A percentile compares a stretch with the other conserved stretches of the same genome.
These are phyloP conservation scores for Puccinia triticina DNA, from an alignment of 1,284 basidiomycete species.

Conservation along the genomic window DNA sequence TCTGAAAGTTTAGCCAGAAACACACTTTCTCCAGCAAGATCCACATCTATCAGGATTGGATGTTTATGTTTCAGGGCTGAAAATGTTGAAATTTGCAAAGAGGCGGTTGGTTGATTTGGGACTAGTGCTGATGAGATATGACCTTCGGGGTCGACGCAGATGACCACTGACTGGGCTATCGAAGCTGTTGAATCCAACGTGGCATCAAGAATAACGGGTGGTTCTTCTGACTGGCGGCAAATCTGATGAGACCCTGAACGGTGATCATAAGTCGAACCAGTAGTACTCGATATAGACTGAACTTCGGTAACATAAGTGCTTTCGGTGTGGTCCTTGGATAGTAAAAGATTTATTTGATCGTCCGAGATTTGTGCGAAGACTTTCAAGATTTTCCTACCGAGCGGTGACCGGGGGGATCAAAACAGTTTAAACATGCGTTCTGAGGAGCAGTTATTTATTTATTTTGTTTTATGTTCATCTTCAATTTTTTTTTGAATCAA, in stretches of 20 bases:
- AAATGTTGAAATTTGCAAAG: constrained; percentile 29
- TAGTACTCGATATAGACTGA: constrained; percentile 29
- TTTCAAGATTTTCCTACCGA: constrained; percentile 21
- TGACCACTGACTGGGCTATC: background rate
- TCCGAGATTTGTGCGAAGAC: constrained; percentile 6
- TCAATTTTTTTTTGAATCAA: background rate
- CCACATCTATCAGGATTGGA: constrained; percentile 23
- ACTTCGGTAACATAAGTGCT: constrained; percentile 35
- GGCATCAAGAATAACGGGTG: constrained; percentile 24
- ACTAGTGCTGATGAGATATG: constrained; percentile 36
- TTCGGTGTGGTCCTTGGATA: constrained; percentile 12
- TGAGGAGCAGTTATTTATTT: background rate
- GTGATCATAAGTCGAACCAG: constrained; percentile 27
- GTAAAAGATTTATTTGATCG: constrained; percentile 39
- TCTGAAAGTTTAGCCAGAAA: constrained; percentile 36
- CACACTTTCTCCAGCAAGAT: constrained; percentile 19
- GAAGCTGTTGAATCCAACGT: background rate
- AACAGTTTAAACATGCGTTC: background rate
- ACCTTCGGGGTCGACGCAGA: constrained; percentile 31
- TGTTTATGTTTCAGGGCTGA: constrained; percentile 16
- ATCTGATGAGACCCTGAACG: constrained; percentile 9
- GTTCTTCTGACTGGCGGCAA: constrained; percentile 26
- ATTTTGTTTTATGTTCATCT: background rate
- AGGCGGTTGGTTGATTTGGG: background rate
- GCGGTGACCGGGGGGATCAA: background rate